phyloP scores from a whole-genome alignment of 352 stramenopile species.

The Halophytophthora polymorphica region DNA sequence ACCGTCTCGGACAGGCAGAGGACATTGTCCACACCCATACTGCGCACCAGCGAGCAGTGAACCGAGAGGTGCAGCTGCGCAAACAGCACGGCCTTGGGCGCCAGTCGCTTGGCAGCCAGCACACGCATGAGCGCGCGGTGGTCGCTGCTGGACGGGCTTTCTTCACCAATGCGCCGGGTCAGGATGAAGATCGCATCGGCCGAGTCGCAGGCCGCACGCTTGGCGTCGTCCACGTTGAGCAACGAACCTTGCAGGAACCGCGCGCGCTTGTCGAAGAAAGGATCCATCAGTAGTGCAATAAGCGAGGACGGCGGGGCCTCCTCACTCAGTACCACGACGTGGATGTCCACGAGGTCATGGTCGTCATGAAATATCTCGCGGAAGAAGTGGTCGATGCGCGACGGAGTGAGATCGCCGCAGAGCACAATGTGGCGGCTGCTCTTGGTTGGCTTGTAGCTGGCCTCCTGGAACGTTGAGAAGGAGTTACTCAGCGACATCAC shows the following conservation, averaged over 20 bases:
- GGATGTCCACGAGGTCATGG: slow-evolving; percentile 77
- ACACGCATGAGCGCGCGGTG: slow-evolving; percentile 82
- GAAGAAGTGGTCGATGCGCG: slow-evolving; percentile 84
- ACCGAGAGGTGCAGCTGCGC: slow-evolving; percentile 77
- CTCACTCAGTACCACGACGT: slow-evolving; percentile 74
- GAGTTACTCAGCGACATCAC: slow-evolving; percentile 77
- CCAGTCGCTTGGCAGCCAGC: slow-evolving; percentile 65
- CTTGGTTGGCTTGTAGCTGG: slow-evolving; percentile 65
- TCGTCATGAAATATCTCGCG: slow-evolving; percentile 87
- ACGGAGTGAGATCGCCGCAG: slow-evolving; percentile 77
- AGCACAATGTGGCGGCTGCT: slow-evolving; percentile 74
- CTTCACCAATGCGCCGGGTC: slow-evolving; percentile 53
- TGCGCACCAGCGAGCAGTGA: slow-evolving; percentile 71
- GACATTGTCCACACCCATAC: slow-evolving; percentile 75
- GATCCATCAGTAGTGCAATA: slow-evolving; percentile 73
- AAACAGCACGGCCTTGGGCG: slow-evolving; percentile 46
- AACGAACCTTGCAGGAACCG: slow-evolving; percentile 81
- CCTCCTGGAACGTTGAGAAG: slow-evolving; percentile 70
- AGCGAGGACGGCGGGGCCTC: slow-evolving; percentile 74
- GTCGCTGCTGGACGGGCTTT: slow-evolving; percentile 69
- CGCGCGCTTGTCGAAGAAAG: slow-evolving; percentile 83
- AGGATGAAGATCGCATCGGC: slow-evolving; percentile 83
- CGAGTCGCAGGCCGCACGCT: slow-evolving; percentile 56
- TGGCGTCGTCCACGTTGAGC: slow-evolving; percentile 73
- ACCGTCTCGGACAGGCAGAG: slow-evolving; percentile 80